Percentiles rank a stretch among this genome's conserved stretches.
Conservation (phyloP, 208 protist genomes). For the Borovskyia barvae region DNA sequence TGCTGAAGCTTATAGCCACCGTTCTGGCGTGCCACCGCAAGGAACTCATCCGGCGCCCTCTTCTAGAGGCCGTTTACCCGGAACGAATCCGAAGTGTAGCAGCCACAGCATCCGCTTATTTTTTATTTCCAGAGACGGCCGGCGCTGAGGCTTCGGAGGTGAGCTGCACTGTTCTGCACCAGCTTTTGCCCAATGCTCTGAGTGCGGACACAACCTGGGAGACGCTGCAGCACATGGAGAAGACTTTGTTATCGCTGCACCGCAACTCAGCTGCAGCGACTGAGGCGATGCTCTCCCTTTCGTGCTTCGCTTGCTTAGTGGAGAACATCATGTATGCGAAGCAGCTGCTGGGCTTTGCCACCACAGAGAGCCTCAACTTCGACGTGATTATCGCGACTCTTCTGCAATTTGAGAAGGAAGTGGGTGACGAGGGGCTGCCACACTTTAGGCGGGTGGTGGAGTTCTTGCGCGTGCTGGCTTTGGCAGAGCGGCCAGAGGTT, state of each 20-base stretch:
- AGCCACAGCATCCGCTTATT: conserved; percentile 17
- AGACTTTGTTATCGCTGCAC: conserved; percentile 13
- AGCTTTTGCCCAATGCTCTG: conserved; percentile 23
- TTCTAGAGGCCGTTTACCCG: conserved; percentile 25
- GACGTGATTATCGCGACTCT: conserved; percentile 28
- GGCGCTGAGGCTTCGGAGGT: conserved; percentile 21
- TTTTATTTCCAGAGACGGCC: conserved; percentile 9
- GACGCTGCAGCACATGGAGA: conserved; percentile 20
- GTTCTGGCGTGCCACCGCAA: conserved; percentile 27
- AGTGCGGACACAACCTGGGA: conserved; percentile 8
- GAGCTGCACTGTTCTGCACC: conserved; percentile 18
- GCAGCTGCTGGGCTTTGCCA: conserved; percentile 29
- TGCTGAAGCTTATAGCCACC: conserved; percentile 16
- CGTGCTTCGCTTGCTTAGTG: conserved; percentile 29
- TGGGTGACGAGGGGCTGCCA: conserved; percentile 12
- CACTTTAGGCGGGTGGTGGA: conserved; percentile 15
- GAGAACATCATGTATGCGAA: conserved; percentile 35
- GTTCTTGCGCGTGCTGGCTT: conserved; percentile 22
- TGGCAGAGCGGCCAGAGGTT: conserved; percentile 23
- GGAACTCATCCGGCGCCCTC: conserved; percentile 25
- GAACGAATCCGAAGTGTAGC: conserved; percentile 16
- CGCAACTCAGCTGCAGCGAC: conserved; percentile 3
- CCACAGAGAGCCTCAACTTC: conserved; percentile 35
- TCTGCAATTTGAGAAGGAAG: conserved; percentile 28
- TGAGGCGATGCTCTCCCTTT: conserved; percentile 13